Evolutionary conservation across 2,329 filamentous ascomycete species (phyloP).

Genomic region (Metarhizium robertsii): DNA sequence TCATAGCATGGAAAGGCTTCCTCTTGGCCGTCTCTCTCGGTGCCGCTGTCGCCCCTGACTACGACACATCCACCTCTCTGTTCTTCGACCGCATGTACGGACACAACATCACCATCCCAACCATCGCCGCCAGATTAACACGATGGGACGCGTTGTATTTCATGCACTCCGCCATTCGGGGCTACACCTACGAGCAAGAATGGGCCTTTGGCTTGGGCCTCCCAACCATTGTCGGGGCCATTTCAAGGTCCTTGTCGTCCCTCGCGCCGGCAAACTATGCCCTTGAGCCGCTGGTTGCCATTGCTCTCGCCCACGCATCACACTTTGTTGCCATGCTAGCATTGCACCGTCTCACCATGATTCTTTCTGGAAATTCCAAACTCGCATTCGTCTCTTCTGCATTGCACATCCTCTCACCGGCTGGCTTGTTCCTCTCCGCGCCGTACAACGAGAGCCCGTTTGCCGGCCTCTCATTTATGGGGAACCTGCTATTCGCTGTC

Average conservation of each 20-base stretch:
- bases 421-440: conserved; percentile 79
- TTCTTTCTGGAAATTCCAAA: conserved; percentile 41
- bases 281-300: conserved; percentile 43
- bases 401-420: conserved; percentile 78
- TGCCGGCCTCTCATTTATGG: conserved; percentile 66
- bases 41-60: conserved; percentile 47
- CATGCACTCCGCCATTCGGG: conserved; percentile 49
- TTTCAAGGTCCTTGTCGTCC: conserved; percentile 17
- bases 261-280: conserved; percentile 11
- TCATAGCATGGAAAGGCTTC: conserved; percentile 56
- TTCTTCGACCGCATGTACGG: conserved; percentile 26
- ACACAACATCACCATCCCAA: conserved; percentile 28
- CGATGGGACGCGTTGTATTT: conserved; percentile 82
- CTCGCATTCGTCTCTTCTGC: conserved; percentile 59
- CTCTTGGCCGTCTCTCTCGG: conserved; percentile 52
- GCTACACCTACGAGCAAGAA: conserved; percentile 70
- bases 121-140: conserved; percentile 48
- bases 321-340: conserved; percentile 69
- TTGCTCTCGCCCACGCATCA: conserved; percentile 59
- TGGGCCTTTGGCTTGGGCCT: conserved; percentile 64
- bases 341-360: conserved; percentile 56
- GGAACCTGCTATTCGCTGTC: conserved; percentile 59
- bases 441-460: conserved; percentile 78
- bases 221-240: conserved; percentile 30
- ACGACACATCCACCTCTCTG: conserved; percentile 67